Evolutionary conservation across 1,139 yeast genomes (phyloP).

Genomic region (Taphrina deformans): DNA sequence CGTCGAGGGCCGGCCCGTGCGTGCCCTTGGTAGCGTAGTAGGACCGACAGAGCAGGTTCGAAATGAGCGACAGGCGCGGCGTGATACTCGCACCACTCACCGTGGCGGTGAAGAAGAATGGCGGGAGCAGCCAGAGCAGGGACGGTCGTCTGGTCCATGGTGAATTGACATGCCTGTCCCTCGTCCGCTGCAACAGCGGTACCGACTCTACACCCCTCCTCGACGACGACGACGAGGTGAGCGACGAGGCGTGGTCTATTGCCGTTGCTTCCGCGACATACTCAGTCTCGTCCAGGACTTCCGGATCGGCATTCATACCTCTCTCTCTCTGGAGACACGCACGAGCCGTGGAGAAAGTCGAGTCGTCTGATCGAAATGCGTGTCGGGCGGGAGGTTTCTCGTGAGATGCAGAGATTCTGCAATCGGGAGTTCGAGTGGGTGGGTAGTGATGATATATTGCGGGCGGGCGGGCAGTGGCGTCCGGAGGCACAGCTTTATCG

Average conservation of each 20-base stretch:
- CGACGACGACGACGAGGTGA: too few species aligned
- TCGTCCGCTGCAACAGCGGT: conserved; percentile 4
- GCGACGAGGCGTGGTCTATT: neutral
- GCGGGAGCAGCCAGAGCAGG: conserved; percentile 36
- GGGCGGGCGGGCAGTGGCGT: neutral
- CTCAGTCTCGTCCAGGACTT: conserved; percentile 7
- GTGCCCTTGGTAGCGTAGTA: conserved; percentile 30
- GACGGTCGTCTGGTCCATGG: conserved; percentile 22
- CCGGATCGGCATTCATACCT: conserved; percentile 6
- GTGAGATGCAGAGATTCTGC: too few species aligned
- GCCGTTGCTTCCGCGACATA: conserved; percentile 5
- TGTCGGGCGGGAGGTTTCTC: too few species aligned
- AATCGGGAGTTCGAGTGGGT: too few species aligned
- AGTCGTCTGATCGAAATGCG: too few species aligned
- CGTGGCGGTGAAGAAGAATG: conserved; percentile 37
- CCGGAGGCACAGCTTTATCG: neutral
- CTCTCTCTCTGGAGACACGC: too few species aligned
- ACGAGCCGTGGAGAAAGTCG: too few species aligned
- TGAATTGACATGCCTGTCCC: conserved; percentile 9
- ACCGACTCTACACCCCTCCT: neutral
- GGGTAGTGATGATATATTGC: neutral
- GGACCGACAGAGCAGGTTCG: conserved; percentile 36
- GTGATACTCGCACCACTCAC: conserved; percentile 38
- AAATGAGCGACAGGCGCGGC: conserved; percentile 37
- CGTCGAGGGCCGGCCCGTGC: neutral